These are phyloP conservation scores for Moricandia moricandioides DNA, from an alignment of 345 rosid species.

Conservation along the genomic window DNA sequence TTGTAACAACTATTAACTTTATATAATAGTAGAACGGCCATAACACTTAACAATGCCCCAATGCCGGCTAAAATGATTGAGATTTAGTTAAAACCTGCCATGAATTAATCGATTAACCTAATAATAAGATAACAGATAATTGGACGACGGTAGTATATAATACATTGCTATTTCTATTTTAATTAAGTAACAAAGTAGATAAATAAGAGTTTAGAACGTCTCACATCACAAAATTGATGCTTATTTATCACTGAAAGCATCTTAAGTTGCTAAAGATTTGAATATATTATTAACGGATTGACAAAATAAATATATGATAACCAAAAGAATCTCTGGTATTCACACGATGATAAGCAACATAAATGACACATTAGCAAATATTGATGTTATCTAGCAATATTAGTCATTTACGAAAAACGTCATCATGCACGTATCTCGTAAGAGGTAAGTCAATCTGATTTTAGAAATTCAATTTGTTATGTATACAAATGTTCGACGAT, in stretches of 20 bases:
- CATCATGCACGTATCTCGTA: no score
- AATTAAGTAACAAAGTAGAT: neutral
- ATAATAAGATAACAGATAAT: neutral
- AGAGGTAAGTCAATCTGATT: no score
- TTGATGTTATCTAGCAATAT: no score
- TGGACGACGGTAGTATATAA: neutral
- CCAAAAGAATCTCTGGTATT: neutral
- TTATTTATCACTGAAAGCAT: neutral
- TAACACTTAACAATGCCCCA: neutral
- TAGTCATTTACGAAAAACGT: no score
- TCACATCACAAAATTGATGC: slow-evolving; percentile 22
- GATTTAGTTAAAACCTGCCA: neutral
- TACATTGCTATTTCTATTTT: neutral
- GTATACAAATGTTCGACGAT: no score
- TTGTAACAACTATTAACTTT: neutral
- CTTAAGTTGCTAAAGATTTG: neutral
- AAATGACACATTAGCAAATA: no score
- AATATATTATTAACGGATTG: neutral
- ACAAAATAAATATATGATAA: neutral
- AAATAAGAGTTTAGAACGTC: slow-evolving; percentile 6
- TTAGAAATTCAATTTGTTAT: no score
- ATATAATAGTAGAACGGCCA: neutral
- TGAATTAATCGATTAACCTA: neutral
- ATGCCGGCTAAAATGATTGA: neutral
- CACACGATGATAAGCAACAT: neutral